A percentile compares a stretch with the other conserved stretches of the same genome.
phyloP scores from a whole-genome alignment of 495 filamentous ascomycete species.

The Cercophora samala region DNA sequence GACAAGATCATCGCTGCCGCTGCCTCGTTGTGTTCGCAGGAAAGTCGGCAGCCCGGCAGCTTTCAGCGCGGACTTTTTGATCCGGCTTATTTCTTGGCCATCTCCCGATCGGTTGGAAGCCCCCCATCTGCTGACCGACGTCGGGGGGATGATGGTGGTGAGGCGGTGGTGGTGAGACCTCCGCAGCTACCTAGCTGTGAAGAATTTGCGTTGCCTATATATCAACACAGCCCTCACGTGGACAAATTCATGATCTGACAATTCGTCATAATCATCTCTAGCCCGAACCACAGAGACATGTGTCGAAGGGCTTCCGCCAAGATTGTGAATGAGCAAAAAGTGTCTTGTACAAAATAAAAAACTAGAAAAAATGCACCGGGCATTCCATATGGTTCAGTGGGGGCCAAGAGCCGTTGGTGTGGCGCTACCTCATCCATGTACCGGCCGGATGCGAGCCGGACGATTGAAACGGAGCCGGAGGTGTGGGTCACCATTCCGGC shows the following conservation, averaged over 20 bases:
- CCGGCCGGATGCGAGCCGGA: neutral
- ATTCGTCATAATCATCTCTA: neutral
- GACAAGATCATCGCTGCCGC: too few relatives aligned
- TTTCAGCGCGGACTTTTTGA: constrained; percentile 1
- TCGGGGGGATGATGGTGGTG: neutral
- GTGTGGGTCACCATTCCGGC: neutral
- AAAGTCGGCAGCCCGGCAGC: neutral
- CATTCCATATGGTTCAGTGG: neutral
- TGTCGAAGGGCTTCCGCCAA: neutral
- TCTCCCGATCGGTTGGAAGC: neutral
- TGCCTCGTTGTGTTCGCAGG: neutral
- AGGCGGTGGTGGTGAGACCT: neutral
- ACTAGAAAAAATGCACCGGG: neutral
- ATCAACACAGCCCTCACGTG: neutral
- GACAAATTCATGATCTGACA: neutral
- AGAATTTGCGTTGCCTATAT: neutral
- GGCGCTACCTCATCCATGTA: neutral
- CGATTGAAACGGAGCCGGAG: neutral
- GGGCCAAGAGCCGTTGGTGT: neutral
- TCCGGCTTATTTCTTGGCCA: neutral
- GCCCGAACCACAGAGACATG: neutral
- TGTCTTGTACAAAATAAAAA: neutral
- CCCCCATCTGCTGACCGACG: neutral
- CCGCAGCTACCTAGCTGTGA: neutral
- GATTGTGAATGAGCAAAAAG: too few relatives aligned